Evolutionary conservation across 768 basidiomycete species (phyloP).

Genomic region (Cyclocybe cylindracea): DNA sequence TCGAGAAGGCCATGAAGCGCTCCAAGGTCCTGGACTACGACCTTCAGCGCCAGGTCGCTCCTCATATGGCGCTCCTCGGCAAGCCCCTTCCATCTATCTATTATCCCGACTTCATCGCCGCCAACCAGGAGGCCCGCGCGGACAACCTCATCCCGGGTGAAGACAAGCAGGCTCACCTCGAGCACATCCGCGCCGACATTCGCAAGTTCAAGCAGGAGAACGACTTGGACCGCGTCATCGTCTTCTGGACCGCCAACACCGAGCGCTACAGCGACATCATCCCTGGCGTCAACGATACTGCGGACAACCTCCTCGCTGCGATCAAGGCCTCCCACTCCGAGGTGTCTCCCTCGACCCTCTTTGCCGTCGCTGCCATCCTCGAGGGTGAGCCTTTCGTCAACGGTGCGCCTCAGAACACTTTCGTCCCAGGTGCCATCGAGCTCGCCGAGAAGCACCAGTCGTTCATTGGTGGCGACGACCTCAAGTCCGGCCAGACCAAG

Average conservation of each 20-base stretch:
- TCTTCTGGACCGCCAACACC: conserved; percentile 99
- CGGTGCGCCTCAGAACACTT: conserved; percentile 98
- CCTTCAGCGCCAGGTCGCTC: conserved; percentile 92
- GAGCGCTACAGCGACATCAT: conserved; percentile 97
- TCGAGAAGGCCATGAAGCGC: conserved; percentile 94
- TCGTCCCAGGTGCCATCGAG: conserved; percentile 91
- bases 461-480: conserved; percentile 97
- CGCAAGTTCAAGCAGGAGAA: conserved; percentile 87
- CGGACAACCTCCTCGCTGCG: conserved; percentile 79
- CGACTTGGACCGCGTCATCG: conserved; percentile 81
- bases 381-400: conserved; percentile 96
- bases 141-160: conserved; percentile 88
- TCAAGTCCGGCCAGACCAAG: conserved; percentile 98
- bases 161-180: conserved; percentile 90
- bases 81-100: conserved; percentile 93
- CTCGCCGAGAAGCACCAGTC: conserved; percentile 87
- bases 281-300: conserved; percentile 93
- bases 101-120: conserved; percentile 97
- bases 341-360: conserved; percentile 95
- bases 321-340: conserved; percentile 88
- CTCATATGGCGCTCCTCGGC: conserved; percentile 78
- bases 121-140: conserved; percentile 95
- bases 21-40: conserved; percentile 95
- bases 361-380: conserved; percentile 93
- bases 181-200: conserved; percentile 91